Base-by-base conservation (phyloP, 2,329 filamentous ascomycete genomes). In the Uncinocarpus reesii region DNA sequence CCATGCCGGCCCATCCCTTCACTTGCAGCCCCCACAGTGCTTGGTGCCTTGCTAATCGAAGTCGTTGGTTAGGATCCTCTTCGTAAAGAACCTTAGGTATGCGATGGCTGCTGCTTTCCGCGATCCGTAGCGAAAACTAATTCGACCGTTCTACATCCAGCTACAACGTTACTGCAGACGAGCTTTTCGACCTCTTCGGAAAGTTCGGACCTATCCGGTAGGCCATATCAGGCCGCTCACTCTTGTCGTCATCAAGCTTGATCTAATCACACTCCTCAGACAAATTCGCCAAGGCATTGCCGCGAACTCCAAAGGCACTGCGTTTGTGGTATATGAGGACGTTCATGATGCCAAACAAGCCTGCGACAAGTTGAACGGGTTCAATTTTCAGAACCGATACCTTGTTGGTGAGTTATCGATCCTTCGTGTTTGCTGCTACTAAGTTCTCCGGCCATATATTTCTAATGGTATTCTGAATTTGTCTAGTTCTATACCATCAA, bases 361-460 rank as follows among this genome's bases (percentile, higher is more conserved):
- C 65, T 96, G 92, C 77, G 92, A 98, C 76, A 95, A 96, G 76
- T 78, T 98, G 69, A 98, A 98, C 76, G 92, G 92, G 67, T 98
- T 94, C 81, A 98, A 98, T 76, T 98, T 98, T 71, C 92, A 98
- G 76, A 95, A 90, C 73, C 85, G 92, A 67, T 98, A 98, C 72
- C 86, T 98, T 61, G 92, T 98, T 64, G 88, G 87, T 93, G 79
- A 53, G 86, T 80, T 35, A 35, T 15, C 2, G 1, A 10, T 24
- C 15, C 35, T n/a, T 7, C 31, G 28, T 2, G 21, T 4, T 40
- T 16, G 15, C 10, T 32, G 7, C 42, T 24, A 4, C 7, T 35
- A 18, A 15, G 26, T 5, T n/a, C 7, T 36, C n/a, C n/a, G 16
- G 21, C 6, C 21, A 32, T 35, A 18, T n/a, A n/a, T n/a, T n/a